Percentiles rank a stretch among this genome's conserved stretches.
Conservation (phyloP, 352 stramenopile genomes). For the Phytophthora uliginosa region DNA sequence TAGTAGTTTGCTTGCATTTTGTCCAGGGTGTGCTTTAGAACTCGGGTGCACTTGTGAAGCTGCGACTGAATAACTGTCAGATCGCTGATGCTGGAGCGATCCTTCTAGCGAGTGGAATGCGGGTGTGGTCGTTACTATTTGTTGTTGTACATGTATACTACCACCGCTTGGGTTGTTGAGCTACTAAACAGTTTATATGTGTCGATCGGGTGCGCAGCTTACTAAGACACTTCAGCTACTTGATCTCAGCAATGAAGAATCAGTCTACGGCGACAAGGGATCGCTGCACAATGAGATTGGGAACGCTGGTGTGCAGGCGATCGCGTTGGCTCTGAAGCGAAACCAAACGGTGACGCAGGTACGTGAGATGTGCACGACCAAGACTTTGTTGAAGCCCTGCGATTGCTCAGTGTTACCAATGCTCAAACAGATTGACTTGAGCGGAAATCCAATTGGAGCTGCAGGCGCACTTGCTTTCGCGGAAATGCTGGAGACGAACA, state of each 20-base stretch:
- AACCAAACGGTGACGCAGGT: constrained; percentile 43
- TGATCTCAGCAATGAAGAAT: constrained; percentile 53
- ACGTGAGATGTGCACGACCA: neutral
- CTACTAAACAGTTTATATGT: neutral
- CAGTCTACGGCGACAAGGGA: constrained; percentile 15
- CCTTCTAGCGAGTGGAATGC: constrained; percentile 49
- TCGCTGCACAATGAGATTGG: constrained; percentile 52
- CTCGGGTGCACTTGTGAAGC: constrained; percentile 19
- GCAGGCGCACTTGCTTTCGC: constrained; percentile 35
- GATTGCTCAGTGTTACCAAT: constrained; percentile 4
- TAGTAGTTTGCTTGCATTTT: neutral
- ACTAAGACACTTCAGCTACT: constrained; percentile 30
- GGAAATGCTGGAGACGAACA: constrained; percentile 46
- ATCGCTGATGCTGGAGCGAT: constrained; percentile 55
- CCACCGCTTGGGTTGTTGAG: neutral
- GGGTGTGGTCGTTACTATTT: constrained; percentile 24
- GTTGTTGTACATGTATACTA: neutral
- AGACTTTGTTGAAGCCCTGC: neutral
- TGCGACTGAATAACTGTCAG: constrained; percentile 55
- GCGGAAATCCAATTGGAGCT: constrained; percentile 41
- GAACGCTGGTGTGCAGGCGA: constrained; percentile 21
- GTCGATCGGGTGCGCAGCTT: constrained; percentile 7
- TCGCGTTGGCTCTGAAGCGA: constrained; percentile 41
- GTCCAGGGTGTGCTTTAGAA: constrained; percentile 32
- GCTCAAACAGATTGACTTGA: constrained; percentile 36